Evolutionary conservation across 129 eudicot genomes (phyloP).

Genomic region (Flaveria brownii): DNA sequence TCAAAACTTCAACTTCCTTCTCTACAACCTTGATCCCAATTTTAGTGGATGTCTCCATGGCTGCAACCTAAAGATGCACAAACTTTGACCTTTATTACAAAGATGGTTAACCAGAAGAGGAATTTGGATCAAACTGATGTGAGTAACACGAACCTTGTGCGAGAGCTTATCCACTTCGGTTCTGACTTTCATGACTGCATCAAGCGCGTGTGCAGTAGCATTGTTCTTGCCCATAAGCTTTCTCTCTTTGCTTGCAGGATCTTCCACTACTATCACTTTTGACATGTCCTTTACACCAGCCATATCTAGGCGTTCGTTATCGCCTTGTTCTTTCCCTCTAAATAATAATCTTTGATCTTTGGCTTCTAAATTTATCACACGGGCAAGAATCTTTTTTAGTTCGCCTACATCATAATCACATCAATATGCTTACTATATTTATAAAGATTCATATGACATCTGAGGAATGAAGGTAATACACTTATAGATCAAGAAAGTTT

Average conservation of each 20-base stretch:
- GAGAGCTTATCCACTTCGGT: constrained; percentile 58
- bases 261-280: constrained; percentile 61
- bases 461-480: background rate
- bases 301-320: constrained; percentile 51
- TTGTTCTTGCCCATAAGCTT: constrained; percentile 41
- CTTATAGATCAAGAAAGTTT: constrained; percentile 18
- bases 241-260: constrained; percentile 66
- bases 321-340: constrained; percentile 63
- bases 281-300: constrained; percentile 66
- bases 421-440: background rate
- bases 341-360: constrained; percentile 56
- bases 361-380: constrained; percentile 44
- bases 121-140: background rate
- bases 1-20: constrained; percentile 45
- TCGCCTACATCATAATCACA: constrained; percentile 38
- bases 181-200: constrained; percentile 46
- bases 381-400: constrained; percentile 47
- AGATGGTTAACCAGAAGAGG: background rate
- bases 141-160: constrained; percentile 39
- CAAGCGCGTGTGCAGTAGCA: constrained; percentile 31
- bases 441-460: background rate
- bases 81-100: background rate
- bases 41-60: constrained; percentile 37
- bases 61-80: constrained; percentile 43
- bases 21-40: constrained; percentile 42